These are phyloP conservation scores for Xylariaceae sp. DNA, from an alignment of 2,329 filamentous ascomycete genomes.

Conservation along the genomic window DNA sequence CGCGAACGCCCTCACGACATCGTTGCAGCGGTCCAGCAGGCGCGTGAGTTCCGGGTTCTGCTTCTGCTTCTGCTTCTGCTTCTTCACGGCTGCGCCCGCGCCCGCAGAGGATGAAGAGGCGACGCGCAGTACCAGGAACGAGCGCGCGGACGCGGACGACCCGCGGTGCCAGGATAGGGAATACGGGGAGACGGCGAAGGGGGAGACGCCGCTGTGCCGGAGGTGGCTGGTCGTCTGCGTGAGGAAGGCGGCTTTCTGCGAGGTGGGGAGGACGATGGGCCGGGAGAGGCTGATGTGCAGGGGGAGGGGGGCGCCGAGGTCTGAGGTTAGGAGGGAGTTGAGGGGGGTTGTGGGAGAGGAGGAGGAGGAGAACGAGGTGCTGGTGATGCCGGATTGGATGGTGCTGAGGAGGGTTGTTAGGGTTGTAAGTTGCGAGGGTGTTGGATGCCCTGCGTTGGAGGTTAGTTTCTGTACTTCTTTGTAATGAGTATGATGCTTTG, in stretches of 20 bases:
- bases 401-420: conserved; percentile 48
- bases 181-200: conserved; percentile 45
- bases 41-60: conserved; percentile 58
- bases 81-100: too few relatives aligned
- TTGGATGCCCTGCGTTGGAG: conserved; percentile 31
- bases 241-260: conserved; percentile 72
- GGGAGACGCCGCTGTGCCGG: conserved; percentile 41
- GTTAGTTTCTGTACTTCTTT: not conserved
- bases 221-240: conserved; percentile 48
- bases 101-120: conserved; percentile 7
- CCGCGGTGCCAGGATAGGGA: conserved; percentile 54
- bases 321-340: conserved; percentile 74
- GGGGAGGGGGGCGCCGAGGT: conserved; percentile 76
- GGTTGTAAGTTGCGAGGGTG: conserved; percentile 45
- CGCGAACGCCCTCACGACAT: conserved; percentile 57
- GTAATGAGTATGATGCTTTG: conserved; percentile 11
- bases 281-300: conserved; percentile 91
- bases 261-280: conserved; percentile 72
- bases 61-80: too few relatives aligned
- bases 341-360: too few relatives aligned
- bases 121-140: conserved; percentile 82
- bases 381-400: conserved; percentile 40
- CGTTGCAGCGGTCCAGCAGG: conserved; percentile 71
- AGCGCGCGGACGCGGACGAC: conserved; percentile 65
- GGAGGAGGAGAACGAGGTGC: conserved; percentile 75